Evolutionary conservation across 371 early-diverging fungal genomes (phyloP).

Genomic region (Spraguea lophii): DNA sequence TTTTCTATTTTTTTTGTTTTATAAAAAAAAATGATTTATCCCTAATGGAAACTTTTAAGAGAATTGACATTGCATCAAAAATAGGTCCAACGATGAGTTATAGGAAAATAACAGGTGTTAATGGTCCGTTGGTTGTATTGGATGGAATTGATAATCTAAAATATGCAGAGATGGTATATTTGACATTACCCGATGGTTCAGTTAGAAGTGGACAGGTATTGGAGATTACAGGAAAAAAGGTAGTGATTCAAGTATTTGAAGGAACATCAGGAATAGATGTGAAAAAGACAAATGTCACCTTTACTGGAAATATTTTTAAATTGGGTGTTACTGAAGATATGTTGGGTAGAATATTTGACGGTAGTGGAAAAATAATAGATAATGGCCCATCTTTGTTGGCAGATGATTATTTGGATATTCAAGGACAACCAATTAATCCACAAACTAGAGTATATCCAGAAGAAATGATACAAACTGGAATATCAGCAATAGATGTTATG

Average conservation of each 20-base stretch:
- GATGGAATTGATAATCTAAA: slow-evolving; percentile 92
- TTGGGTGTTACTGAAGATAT: slow-evolving; percentile 96
- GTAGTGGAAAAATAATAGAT: slow-evolving; percentile 93
- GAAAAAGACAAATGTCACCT: slow-evolving; percentile 78
- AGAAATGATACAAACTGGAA: slow-evolving; percentile 99
- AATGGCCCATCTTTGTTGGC: slow-evolving; percentile 95
- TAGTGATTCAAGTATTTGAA: slow-evolving; percentile 97
- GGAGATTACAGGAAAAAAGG: slow-evolving; percentile 88
- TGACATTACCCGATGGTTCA: slow-evolving; percentile 86
- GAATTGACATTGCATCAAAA: no score
- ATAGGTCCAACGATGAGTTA: slow-evolving; percentile 55
- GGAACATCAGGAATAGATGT: slow-evolving; percentile 94
- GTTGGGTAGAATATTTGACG: slow-evolving; percentile 96
- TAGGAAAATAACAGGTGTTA: slow-evolving; percentile 89
- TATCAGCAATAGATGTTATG: slow-evolving; percentile 99
- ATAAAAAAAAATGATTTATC: no score
- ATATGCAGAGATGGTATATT: slow-evolving; percentile 86
- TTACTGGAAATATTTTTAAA: slow-evolving; percentile 84
- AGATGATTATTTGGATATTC: slow-evolving; percentile 88
- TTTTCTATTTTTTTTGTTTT: no score
- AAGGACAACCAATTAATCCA: slow-evolving; percentile 91
- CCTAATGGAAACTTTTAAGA: no score
- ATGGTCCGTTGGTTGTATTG: slow-evolving; percentile 94
- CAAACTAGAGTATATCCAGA: slow-evolving; percentile 94
- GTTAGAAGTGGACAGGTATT: slow-evolving; percentile 88